These are phyloP conservation scores for Iris macrosiphon DNA, from an alignment of 106 monocot species.

Conservation along the genomic window DNA sequence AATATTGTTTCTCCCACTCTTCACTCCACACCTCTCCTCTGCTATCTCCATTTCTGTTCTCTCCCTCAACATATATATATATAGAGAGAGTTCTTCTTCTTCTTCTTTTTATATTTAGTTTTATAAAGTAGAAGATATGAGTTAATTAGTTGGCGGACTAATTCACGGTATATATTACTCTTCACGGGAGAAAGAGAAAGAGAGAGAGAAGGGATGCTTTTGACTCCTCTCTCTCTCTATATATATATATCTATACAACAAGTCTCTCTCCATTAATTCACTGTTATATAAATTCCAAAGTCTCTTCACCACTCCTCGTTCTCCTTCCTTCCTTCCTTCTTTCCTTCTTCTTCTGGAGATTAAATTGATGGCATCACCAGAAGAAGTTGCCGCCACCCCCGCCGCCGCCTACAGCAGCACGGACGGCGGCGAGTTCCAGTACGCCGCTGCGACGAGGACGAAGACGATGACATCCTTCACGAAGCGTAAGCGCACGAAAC, in stretches of 20 bases:
- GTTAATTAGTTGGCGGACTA: conserved; percentile 13
- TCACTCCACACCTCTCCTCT: conserved; percentile 8
- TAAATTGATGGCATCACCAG: no score
- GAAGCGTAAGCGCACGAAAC: conserved; percentile 20
- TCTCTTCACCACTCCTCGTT: background rate
- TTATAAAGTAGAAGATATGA: background rate
- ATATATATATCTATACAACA: background rate
- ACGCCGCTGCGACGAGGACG: no score
- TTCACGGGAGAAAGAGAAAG: conserved; percentile 7
- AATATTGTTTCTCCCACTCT: conserved; percentile 1
- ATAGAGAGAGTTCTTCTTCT: background rate
- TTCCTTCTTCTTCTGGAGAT: conserved; percentile 6
- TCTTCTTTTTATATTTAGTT: background rate
- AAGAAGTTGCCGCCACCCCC: background rate
- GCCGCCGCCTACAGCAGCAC: background rate
- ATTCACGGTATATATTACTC: conserved; percentile 2
- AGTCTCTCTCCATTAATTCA: background rate
- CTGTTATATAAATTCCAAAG: background rate
- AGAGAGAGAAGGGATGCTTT: conserved; percentile 17
- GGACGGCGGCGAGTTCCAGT: no score
- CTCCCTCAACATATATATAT: background rate
- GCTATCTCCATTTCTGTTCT: no score
- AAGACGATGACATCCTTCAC: background rate
- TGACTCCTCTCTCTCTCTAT: conserved; percentile 3
- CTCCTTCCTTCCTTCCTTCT: background rate